Evolutionary conservation across 2,329 filamentous ascomycete genomes (phyloP).

Genomic region (Phoma herbarum): DNA sequence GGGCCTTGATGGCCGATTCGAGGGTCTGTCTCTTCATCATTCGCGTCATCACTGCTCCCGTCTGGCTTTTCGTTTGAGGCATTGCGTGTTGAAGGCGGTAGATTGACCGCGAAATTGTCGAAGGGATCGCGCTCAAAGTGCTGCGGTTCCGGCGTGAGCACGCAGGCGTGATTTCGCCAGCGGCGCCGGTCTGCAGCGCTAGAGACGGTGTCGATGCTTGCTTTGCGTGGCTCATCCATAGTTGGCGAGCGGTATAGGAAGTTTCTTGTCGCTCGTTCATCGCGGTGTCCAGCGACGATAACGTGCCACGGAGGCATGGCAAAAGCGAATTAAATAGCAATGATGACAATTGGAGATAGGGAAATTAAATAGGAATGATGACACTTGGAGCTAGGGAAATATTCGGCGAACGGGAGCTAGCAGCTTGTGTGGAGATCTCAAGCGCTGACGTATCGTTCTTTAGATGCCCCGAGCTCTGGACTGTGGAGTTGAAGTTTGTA

Average conservation of each 20-base stretch:
- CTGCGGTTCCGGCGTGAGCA: conserved; percentile 31
- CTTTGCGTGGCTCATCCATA: neutral
- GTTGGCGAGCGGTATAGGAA: conserved; percentile 10
- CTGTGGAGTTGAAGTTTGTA: neutral
- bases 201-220: conserved; percentile 24
- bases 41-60: conserved; percentile 1
- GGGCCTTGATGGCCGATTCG: neutral
- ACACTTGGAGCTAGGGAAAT: neutral
- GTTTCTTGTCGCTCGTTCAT: conserved; percentile 21
- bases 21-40: conserved; percentile 4
- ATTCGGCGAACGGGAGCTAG: conserved; percentile 10
- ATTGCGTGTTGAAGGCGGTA: neutral
- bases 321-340: neutral
- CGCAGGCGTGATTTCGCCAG: conserved; percentile 38
- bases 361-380: neutral
- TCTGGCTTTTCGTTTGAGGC: neutral
- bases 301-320: conserved; percentile 1
- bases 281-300: neutral
- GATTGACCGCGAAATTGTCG: conserved; percentile 19
- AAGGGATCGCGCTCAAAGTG: conserved; percentile 29
- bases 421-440: neutral
- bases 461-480: neutral
- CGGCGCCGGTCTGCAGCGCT: conserved; percentile 32
- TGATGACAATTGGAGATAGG: conserved; percentile 1
- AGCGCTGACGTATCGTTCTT: conserved; percentile 2